Evolutionary conservation across 1,284 basidiomycete genomes (phyloP).

Genomic region (Fomitopsis palustris): DNA sequence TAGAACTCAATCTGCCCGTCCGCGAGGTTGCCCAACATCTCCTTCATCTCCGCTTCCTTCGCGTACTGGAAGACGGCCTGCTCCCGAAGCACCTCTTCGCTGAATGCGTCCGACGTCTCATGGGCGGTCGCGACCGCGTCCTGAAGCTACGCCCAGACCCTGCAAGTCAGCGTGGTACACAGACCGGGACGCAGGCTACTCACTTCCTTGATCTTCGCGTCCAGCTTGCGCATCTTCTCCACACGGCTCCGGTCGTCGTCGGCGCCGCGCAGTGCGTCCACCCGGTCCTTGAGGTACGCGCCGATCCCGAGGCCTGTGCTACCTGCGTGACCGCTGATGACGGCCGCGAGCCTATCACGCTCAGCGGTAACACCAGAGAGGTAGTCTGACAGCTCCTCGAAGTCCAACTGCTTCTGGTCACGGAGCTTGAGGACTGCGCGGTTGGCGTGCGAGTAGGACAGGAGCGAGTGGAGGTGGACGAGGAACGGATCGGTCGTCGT

Average conservation of each 20-base stretch:
- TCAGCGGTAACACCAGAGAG: constrained; percentile 88
- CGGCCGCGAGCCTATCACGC: constrained; percentile 86
- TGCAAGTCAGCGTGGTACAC: not conserved
- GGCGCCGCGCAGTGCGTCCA: constrained; percentile 87
- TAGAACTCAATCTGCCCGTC: constrained; percentile 96
- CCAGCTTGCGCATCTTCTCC: constrained; percentile 90
- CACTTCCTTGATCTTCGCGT: constrained; percentile 93
- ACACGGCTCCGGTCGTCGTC: constrained; percentile 93
- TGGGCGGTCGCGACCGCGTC: constrained; percentile 94
- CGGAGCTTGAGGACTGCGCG: constrained; percentile 89
- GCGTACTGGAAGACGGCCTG: constrained; percentile 86
- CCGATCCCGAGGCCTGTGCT: constrained; percentile 81
- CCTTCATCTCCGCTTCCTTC: constrained; percentile 95
- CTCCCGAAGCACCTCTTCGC: constrained; percentile 89
- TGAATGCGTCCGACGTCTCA: constrained; percentile 94
- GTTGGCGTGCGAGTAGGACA: constrained; percentile 88
- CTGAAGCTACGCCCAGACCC: constrained; percentile 62
- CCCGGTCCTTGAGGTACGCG: constrained; percentile 90
- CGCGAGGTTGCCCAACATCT: constrained; percentile 83
- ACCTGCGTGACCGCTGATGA: constrained; percentile 78
- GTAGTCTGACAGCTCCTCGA: constrained; percentile 96
- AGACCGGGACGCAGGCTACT: constrained; percentile 17
- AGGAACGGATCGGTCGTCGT: constrained; percentile 87
- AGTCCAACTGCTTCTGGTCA: constrained; percentile 98
- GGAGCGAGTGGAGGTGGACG: constrained; percentile 82